These are phyloP conservation scores for Capillidium rhysosporum DNA, from an alignment of 371 early-diverging fungal genomes.

Conservation along the genomic window DNA sequence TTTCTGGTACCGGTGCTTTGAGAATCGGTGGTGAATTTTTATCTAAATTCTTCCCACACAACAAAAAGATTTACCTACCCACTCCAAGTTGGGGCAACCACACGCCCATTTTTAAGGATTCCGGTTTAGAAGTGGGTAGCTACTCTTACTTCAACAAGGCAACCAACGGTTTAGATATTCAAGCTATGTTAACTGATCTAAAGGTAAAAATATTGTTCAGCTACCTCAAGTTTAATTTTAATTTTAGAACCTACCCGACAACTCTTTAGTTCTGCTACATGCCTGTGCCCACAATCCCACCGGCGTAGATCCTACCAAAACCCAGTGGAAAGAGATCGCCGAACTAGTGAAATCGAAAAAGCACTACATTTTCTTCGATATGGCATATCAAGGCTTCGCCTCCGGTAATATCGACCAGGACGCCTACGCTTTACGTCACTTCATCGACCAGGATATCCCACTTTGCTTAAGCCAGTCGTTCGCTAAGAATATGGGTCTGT, in stretches of 20 bases:
- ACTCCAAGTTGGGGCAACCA: slow-evolving; percentile 98
- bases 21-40: slow-evolving; percentile 89
- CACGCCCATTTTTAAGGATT: slow-evolving; percentile 79
- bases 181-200: slow-evolving; percentile 78
- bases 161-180: slow-evolving; percentile 85
- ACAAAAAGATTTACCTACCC: slow-evolving; percentile 82
- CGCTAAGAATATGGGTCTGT: slow-evolving; percentile 98
- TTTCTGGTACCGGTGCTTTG: slow-evolving; percentile 95
- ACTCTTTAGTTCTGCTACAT: slow-evolving; percentile 83
- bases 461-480: slow-evolving; percentile 84
- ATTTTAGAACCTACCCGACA: slow-evolving; percentile 43
- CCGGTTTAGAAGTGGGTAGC: slow-evolving; percentile 64
- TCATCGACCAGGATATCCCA: slow-evolving; percentile 58
- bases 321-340: slow-evolving; percentile 83
- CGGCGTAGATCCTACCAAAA: slow-evolving; percentile 87
- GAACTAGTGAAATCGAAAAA: slow-evolving; percentile 55
- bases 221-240: not conserved
- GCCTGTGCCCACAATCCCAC: slow-evolving; percentile 99
- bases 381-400: slow-evolving; percentile 99
- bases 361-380: slow-evolving; percentile 91
- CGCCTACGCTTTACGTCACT: slow-evolving; percentile 87
- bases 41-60: slow-evolving; percentile 52
- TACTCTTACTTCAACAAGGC: slow-evolving; percentile 90
- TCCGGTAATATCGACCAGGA: slow-evolving; percentile 80
- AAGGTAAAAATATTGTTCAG: slow-evolving; percentile 33